Percentiles rank a stretch among this genome's conserved stretches.
Evolutionary conservation across 2,329 filamentous ascomycete genomes (phyloP).

Genomic region (Trichoderma atrobrunneum): DNA sequence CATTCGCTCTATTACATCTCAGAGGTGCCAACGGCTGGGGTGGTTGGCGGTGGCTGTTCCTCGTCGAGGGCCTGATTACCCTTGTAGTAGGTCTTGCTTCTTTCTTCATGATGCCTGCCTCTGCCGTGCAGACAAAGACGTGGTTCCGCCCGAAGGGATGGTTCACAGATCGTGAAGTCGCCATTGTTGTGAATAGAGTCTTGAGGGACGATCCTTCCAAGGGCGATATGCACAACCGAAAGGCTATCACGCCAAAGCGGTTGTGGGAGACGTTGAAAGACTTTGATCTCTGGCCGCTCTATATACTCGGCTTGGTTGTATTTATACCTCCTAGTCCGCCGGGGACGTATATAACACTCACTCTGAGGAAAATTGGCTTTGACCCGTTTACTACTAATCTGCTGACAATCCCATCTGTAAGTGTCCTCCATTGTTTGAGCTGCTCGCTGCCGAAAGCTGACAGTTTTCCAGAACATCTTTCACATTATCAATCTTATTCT

Average conservation of each 20-base stretch:
- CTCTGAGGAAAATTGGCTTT: constrained; percentile 9
- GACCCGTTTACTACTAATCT: constrained; percentile 11
- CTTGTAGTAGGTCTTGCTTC: constrained; percentile 3
- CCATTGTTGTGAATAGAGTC: constrained; percentile 10
- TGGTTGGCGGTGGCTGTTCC: constrained; percentile 10
- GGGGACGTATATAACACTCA: constrained; percentile 5
- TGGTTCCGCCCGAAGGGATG: constrained; percentile 12
- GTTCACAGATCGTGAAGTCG: constrained; percentile 7
- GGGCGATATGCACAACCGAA: constrained; percentile 8
- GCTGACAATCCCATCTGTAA: constrained; percentile 1
- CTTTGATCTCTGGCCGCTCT: constrained; percentile 9
- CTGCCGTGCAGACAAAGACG: constrained; percentile 4
- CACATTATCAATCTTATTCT: constrained; percentile 11
- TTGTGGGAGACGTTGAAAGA: constrained; percentile 8
- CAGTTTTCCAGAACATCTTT: neutral
- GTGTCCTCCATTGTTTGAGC: neutral
- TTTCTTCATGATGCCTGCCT: constrained; percentile 9
- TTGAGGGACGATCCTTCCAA: constrained; percentile 7
- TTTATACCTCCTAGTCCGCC: constrained; percentile 4
- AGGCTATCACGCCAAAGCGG: constrained; percentile 1
- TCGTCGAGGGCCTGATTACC: constrained; percentile 2
- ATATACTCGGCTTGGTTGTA: neutral
- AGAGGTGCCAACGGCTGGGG: neutral
- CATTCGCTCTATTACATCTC: neutral
- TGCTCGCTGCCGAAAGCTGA: neutral